phyloP scores from a whole-genome alignment of 495 filamentous ascomycete species.

The Podospora conica region DNA sequence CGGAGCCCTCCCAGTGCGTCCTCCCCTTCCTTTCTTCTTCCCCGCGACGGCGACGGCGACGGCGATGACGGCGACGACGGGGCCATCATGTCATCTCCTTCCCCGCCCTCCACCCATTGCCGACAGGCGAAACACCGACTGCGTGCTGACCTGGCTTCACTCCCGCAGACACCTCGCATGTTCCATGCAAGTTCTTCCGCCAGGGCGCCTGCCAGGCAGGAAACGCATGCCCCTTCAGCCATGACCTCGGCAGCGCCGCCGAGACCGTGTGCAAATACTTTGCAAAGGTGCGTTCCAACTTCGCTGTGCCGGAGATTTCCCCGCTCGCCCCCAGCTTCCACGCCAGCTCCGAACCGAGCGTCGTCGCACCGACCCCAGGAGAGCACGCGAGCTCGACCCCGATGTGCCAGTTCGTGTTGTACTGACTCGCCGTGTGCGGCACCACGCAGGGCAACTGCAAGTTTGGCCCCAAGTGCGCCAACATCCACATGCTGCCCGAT shows the following conservation, averaged over 20 bases:
- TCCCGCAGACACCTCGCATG: conserved; percentile 81
- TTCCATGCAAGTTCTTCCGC: conserved; percentile 98
- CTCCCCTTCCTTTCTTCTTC: background rate
- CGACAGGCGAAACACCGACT: background rate
- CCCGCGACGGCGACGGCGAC: background rate
- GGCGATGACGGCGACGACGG: background rate
- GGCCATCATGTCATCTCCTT: background rate
- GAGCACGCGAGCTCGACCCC: conserved; percentile 1
- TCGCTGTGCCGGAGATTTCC: conserved; percentile 5
- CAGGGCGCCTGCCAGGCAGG: conserved; percentile 95
- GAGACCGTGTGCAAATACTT: conserved; percentile 98
- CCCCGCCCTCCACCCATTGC: background rate
- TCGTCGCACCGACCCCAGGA: conserved; percentile 3
- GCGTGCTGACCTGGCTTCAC: conserved; percentile 9
- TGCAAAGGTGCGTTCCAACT: conserved; percentile 76
- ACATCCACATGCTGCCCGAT: conserved; percentile 90
- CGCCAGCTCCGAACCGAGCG: background rate
- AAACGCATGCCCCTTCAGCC: conserved; percentile 90
- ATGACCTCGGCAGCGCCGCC: conserved; percentile 71
- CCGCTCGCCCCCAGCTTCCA: background rate
- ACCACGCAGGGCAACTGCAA: conserved; percentile 86
- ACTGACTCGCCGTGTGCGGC: conserved; percentile 31
- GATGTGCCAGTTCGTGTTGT: conserved; percentile 7
- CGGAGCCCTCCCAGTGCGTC: conserved; percentile 79
- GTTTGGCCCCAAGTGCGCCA: conserved; percentile 94